These are phyloP conservation scores for Puccinellia tenuiflora DNA, from an alignment of 176 grass and related monocot genomes.

Conservation along the genomic window DNA sequence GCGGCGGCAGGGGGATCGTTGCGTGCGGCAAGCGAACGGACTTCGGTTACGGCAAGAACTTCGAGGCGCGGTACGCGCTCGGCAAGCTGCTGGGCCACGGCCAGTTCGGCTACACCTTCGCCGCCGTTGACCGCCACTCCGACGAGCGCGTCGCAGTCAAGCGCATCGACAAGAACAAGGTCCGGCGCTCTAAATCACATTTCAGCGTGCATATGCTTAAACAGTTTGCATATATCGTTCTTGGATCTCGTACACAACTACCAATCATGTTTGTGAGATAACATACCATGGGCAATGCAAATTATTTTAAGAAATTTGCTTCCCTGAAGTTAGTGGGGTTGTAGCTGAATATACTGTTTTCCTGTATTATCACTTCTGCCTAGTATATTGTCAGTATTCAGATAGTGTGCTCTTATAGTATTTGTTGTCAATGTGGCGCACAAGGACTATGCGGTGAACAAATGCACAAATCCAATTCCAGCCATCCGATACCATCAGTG, in stretches of 20 bases:
- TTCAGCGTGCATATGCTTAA: not conserved
- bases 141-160: conserved; percentile 73
- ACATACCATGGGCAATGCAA: conserved; percentile 7
- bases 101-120: conserved; percentile 80
- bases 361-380: not conserved
- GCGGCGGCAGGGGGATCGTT: conserved; percentile 16
- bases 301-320: not conserved
- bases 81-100: conserved; percentile 82
- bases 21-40: conserved; percentile 79
- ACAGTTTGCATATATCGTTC: not conserved
- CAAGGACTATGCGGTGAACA: not conserved
- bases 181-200: not conserved
- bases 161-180: conserved; percentile 94
- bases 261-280: not conserved
- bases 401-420: not conserved
- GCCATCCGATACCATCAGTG: not conserved
- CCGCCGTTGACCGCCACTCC: conserved; percentile 60
- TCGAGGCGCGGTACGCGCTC: conserved; percentile 55
- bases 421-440: not conserved
- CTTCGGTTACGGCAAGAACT: conserved; percentile 86
- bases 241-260: not conserved
- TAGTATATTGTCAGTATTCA: not conserved
- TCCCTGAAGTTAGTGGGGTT: not conserved
- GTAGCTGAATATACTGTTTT: not conserved
- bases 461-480: not conserved